A percentile compares a stretch with the other conserved stretches of the same genome.
These are phyloP conservation scores for Geranium rotundifolium DNA, from an alignment of 345 rosid species.

Conservation along the genomic window DNA sequence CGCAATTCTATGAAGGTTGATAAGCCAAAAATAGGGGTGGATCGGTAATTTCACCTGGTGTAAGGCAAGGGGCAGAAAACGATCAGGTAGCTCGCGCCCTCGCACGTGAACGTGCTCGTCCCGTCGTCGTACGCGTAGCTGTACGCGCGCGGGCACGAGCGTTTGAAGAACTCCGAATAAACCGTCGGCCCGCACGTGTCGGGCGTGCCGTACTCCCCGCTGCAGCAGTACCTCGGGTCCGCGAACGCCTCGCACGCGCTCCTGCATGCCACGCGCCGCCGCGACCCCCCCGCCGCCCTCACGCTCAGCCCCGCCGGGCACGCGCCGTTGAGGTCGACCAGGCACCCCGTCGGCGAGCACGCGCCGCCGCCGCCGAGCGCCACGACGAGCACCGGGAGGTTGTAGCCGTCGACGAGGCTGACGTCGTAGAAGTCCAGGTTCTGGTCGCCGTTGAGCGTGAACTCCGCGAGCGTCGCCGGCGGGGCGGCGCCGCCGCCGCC, in stretches of 20 bases:
- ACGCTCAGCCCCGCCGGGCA: slow-evolving; percentile 54
- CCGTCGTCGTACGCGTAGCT: slow-evolving; percentile 84
- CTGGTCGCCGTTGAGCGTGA: slow-evolving; percentile 61
- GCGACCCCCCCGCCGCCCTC: slow-evolving; percentile 22
- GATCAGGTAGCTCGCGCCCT: slow-evolving; percentile 50
- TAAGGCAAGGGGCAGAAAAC: slow-evolving; percentile 85
- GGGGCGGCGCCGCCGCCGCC: slow-evolving; percentile 63
- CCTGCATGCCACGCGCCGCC: slow-evolving; percentile 41
- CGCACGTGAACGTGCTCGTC: slow-evolving; percentile 85
- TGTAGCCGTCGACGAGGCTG: slow-evolving; percentile 21
- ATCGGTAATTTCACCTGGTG: slow-evolving; percentile 41
- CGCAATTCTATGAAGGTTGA: background rate
- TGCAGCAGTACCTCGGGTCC: slow-evolving; percentile 65
- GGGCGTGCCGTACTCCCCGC: slow-evolving; percentile 59
- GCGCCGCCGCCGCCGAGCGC: slow-evolving; percentile 45
- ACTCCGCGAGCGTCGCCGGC: slow-evolving; percentile 85
- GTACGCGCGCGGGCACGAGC: slow-evolving; percentile 83
- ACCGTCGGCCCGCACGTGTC: slow-evolving; percentile 66
- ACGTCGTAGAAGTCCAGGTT: slow-evolving; percentile 76
- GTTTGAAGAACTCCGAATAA: slow-evolving; percentile 59
- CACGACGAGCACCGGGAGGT: slow-evolving; percentile 34
- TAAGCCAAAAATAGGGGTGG: no score
- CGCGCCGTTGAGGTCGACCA: slow-evolving; percentile 66
- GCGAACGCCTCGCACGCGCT: no score
- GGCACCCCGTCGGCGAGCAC: slow-evolving; percentile 81